Evolutionary conservation across 352 stramenopile genomes (phyloP), one percentile per base, ranked within the genome.

Genomic region (Lagenidium giganteum): DNA sequence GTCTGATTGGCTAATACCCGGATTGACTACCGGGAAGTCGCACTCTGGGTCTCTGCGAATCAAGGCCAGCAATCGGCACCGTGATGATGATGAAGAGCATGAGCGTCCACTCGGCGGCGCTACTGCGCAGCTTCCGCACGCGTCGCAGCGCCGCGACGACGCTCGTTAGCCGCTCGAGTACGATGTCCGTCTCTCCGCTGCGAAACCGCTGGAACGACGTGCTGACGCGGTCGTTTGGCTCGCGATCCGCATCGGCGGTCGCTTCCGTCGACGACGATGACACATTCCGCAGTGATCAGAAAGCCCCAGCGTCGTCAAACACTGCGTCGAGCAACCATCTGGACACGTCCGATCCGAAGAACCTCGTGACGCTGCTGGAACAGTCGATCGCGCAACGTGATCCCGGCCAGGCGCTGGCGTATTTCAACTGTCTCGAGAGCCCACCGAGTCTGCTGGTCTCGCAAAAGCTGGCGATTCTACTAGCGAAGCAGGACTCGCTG

Each of bases 381-480:
- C 47, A 57, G 31, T 62, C 41, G 25, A 63, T 79, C 17, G 56
- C 51, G 2, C 38, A 51, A 3, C 49, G 52, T 5, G 54, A 74
- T 34, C 57, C 64, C 0, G 49, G 54, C 8, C 44, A 59, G 22
- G 75, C 75, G 13, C 55, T 88, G 13, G 56, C 49, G 24, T 59
- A 65, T 23, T 83, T 84, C 34, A 59, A 88, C 46, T 56, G 41
- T 26, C 46, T 88, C 28, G 21, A 66, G 43, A 58, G 5, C 4
- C 45, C 43, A n/a, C 64, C 57, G 40, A 61, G 39, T 36, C 42
- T 51, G 5, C 17, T 58, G 22, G 44, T 79, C 5, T 57, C 70
- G 41, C 72, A 86, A 57, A 71, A 65, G 27, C 54, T 88, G n/a
- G 72, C 71, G 35, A 62, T 88, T 39, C 51, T 86, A 12, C 50